These are phyloP conservation scores for Phytophthora sojae DNA, from an alignment of 352 stramenopile species.

Conservation along the genomic window DNA sequence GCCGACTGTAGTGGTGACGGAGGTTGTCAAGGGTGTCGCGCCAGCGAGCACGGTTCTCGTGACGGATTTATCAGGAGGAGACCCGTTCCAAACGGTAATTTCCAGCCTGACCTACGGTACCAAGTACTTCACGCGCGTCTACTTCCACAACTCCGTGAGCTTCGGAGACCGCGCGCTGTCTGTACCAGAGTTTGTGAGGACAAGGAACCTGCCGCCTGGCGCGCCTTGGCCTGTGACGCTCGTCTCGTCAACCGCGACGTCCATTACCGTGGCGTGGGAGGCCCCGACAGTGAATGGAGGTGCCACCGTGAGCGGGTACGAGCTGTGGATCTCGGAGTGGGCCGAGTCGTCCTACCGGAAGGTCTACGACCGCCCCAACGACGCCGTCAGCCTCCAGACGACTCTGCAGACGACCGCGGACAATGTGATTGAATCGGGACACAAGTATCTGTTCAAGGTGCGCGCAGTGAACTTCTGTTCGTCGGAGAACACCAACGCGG, in stretches of 20 bases:
- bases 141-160: slow-evolving; percentile 90
- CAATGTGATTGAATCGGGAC: slow-evolving; percentile 91
- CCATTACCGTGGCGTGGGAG: slow-evolving; percentile 93
- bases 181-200: slow-evolving; percentile 78
- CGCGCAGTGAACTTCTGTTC: slow-evolving; percentile 96
- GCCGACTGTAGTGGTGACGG: slow-evolving; percentile 56
- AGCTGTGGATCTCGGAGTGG: slow-evolving; percentile 97
- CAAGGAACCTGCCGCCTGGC: slow-evolving; percentile 90
- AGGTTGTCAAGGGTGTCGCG: slow-evolving; percentile 63
- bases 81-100: slow-evolving; percentile 76
- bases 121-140: slow-evolving; percentile 91
- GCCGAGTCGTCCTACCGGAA: slow-evolving; percentile 82
- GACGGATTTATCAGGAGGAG: slow-evolving; percentile 80
- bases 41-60: slow-evolving; percentile 58
- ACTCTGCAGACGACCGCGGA: slow-evolving; percentile 83
- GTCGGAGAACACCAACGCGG: slow-evolving; percentile 62
- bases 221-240: slow-evolving; percentile 87
- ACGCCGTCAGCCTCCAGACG: slow-evolving; percentile 67
- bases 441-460: slow-evolving; percentile 94
- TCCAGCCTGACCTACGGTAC: slow-evolving; percentile 82
- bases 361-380: slow-evolving; percentile 95
- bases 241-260: slow-evolving; percentile 87
- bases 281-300: slow-evolving; percentile 92
- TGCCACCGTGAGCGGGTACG: slow-evolving; percentile 93
- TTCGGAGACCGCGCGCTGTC: slow-evolving; percentile 82